Evolutionary conservation across 257 asterid genomes (phyloP).

Genomic region (Parsonsia alboflavescens): DNA sequence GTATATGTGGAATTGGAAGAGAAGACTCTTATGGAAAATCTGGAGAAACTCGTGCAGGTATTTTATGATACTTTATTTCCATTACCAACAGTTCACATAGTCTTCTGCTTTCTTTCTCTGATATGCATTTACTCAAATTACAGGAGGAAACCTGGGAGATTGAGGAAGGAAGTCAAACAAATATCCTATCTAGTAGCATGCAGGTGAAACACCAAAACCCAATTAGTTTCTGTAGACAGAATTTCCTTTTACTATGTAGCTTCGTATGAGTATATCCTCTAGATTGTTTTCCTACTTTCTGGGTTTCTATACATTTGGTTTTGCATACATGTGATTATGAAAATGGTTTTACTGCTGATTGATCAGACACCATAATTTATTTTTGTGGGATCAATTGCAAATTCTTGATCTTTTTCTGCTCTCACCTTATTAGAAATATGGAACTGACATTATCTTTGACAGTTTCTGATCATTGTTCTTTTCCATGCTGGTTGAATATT

Average conservation of each 20-base stretch:
- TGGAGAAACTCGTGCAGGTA: slow-evolving; percentile 97
- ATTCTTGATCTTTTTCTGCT: not conserved
- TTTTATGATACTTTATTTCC: slow-evolving; percentile 16
- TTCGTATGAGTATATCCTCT: not conserved
- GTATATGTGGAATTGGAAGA: slow-evolving; percentile 94
- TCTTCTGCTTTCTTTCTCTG: slow-evolving; percentile 18
- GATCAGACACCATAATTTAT: not conserved
- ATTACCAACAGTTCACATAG: slow-evolving; percentile 12
- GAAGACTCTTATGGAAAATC: slow-evolving; percentile 90
- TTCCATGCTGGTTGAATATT: no score
- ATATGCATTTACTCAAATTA: slow-evolving; percentile 18
- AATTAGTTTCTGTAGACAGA: not conserved
- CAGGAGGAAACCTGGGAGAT: slow-evolving; percentile 99
- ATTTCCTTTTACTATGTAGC: not conserved
- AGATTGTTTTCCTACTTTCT: not conserved
- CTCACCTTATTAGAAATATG: no score
- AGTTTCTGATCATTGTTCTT: no score
- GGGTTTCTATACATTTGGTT: not conserved
- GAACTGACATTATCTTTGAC: no score
- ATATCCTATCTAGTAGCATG: slow-evolving; percentile 93
- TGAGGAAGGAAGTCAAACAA: slow-evolving; percentile 94
- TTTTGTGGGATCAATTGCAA: not conserved
- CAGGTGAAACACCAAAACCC: slow-evolving; percentile 47
- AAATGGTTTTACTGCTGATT: not conserved
- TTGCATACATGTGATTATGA: not conserved